phyloP scores from a whole-genome alignment of 1,284 basidiomycete genomes.

The Papiliotrema nemorosa region DNA sequence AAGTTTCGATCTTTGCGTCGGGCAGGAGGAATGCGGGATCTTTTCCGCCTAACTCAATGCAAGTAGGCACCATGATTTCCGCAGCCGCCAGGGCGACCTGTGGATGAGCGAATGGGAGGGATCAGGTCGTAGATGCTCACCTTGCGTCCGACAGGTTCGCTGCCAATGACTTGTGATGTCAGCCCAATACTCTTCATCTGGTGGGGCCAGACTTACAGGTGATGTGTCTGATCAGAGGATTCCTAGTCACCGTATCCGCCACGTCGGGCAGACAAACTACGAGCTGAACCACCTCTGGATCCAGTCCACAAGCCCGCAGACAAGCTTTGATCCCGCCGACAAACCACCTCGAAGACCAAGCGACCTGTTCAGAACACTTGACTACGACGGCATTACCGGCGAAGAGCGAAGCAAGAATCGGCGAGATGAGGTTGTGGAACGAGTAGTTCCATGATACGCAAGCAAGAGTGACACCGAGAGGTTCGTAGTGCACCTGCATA shows the following conservation, averaged over 20 bases:
- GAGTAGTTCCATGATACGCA: slow-evolving; percentile 79
- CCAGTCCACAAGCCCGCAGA: slow-evolving; percentile 70
- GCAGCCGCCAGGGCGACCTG: slow-evolving; percentile 79
- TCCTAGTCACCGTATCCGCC: slow-evolving; percentile 75
- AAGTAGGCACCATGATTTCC: slow-evolving; percentile 79
- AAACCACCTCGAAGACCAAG: slow-evolving; percentile 82
- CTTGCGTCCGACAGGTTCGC: slow-evolving; percentile 80
- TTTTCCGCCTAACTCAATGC: slow-evolving; percentile 76
- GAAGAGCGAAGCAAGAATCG: slow-evolving; percentile 84
- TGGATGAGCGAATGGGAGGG: neutral
- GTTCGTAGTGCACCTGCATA: slow-evolving; percentile 82
- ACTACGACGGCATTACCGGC: slow-evolving; percentile 86
- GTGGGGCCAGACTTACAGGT: slow-evolving; percentile 41
- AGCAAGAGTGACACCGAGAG: slow-evolving; percentile 87
- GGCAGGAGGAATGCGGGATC: slow-evolving; percentile 56
- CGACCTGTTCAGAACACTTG: slow-evolving; percentile 88
- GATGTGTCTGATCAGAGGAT: slow-evolving; percentile 67
- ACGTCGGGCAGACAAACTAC: slow-evolving; percentile 86
- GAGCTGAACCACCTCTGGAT: slow-evolving; percentile 78
- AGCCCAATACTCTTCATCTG: neutral
- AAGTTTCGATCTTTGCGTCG: slow-evolving; percentile 51
- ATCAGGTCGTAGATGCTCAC: slow-evolving; percentile 47
- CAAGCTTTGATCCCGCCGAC: slow-evolving; percentile 70
- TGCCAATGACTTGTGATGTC: slow-evolving; percentile 70
- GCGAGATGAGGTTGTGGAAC: slow-evolving; percentile 88